Percentiles rank a stretch among this genome's conserved stretches.
Evolutionary conservation across 345 rosid species (phyloP).

Genomic region (Geranium rotundifolium): DNA sequence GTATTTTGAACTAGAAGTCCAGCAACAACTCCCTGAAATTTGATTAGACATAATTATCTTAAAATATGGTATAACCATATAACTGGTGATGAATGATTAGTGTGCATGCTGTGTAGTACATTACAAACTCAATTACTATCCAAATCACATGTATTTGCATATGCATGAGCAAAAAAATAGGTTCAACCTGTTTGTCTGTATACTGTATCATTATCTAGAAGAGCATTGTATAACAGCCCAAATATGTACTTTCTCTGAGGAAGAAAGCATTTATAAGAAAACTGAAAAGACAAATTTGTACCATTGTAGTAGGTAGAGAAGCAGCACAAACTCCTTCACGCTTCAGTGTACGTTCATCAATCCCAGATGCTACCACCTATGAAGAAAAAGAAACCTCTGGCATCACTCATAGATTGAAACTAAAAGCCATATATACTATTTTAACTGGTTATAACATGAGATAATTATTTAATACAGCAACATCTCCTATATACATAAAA

Average conservation of each 20-base stretch:
- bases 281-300: conserved; percentile 9
- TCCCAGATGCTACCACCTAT: conserved; percentile 94
- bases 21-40: conserved; percentile 84
- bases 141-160: background rate
- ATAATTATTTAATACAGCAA: background rate
- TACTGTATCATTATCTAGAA: background rate
- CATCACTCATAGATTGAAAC: background rate
- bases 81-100: background rate
- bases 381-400: conserved; percentile 1
- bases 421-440: background rate
- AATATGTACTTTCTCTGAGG: background rate
- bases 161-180: background rate
- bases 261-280: background rate
- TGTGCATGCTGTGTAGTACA: conserved; percentile 2
- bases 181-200: background rate
- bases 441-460: background rate
- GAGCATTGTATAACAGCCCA: background rate
- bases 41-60: conserved; percentile 8
- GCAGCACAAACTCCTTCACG: conserved; percentile 92
- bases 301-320: conserved; percentile 92
- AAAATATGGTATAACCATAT: background rate
- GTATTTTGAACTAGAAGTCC: conserved; percentile 92
- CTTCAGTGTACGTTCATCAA: conserved; percentile 88
- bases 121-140: conserved; percentile 3
- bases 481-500: background rate